A percentile compares a stretch with the other conserved stretches of the same genome.
phyloP scores from a whole-genome alignment of 495 filamentous ascomycete species.

The Xylaria venustula region DNA sequence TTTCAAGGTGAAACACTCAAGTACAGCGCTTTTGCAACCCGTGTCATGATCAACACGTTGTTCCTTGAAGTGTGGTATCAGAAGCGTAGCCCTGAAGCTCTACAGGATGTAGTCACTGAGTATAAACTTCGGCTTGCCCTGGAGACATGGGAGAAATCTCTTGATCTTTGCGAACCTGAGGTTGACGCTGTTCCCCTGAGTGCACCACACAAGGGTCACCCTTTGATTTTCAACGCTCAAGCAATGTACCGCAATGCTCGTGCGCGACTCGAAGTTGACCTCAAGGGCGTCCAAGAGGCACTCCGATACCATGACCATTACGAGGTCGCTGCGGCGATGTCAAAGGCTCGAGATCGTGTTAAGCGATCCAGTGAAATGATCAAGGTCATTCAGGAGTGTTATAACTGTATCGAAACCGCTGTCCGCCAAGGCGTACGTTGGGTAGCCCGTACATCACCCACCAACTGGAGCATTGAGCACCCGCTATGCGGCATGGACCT shows the following conservation, averaged over 20 bases:
- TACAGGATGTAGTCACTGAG: slow-evolving; percentile 96
- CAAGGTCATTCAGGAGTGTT: slow-evolving; percentile 96
- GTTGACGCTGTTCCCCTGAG: slow-evolving; percentile 86
- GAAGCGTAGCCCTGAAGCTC: slow-evolving; percentile 92
- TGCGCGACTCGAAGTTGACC: slow-evolving; percentile 87
- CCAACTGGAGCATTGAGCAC: slow-evolving; percentile 99
- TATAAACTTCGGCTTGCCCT: slow-evolving; percentile 95
- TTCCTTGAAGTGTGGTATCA: slow-evolving; percentile 99
- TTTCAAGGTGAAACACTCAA: slow-evolving; percentile 89
- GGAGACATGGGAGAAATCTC: slow-evolving; percentile 96
- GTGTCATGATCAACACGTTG: slow-evolving; percentile 97
- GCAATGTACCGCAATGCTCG: slow-evolving; percentile 95
- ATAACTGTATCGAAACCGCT: slow-evolving; percentile 96
- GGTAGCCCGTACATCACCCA: slow-evolving; percentile 94
- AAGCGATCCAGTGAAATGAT: slow-evolving; percentile 97
- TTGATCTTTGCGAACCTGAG: slow-evolving; percentile 92
- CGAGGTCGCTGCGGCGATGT: slow-evolving; percentile 96
- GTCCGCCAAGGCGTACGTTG: slow-evolving; percentile 93
- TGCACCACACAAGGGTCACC: slow-evolving; percentile 96
- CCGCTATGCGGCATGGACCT: slow-evolving; percentile 94
- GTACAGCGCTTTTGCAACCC: slow-evolving; percentile 96
- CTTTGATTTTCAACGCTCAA: slow-evolving; percentile 97
- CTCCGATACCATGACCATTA: slow-evolving; percentile 95
- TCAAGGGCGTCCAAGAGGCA: slow-evolving; percentile 94
- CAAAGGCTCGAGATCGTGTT: slow-evolving; percentile 84